Conservation (phyloP, 352 stramenopile genomes). For the Phytophthora hybrid region DNA sequence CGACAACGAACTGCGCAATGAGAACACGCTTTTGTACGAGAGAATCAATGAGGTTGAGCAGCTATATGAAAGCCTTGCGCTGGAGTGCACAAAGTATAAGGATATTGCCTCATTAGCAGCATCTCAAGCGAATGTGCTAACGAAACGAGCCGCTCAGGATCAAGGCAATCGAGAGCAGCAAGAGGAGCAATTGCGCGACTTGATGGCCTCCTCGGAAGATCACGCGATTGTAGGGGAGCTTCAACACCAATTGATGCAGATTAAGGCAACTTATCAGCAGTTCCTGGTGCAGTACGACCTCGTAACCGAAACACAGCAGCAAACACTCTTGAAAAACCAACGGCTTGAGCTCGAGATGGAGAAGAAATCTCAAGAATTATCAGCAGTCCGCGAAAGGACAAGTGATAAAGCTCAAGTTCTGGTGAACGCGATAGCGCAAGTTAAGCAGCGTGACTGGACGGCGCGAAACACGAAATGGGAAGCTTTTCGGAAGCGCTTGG, state of each 20-base stretch:
- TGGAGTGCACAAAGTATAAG: constrained; percentile 72
- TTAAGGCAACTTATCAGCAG: constrained; percentile 88
- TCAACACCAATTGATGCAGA: constrained; percentile 91
- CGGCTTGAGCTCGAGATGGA: constrained; percentile 71
- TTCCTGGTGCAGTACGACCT: constrained; percentile 78
- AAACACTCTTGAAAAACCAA: constrained; percentile 59
- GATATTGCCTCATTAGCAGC: constrained; percentile 70
- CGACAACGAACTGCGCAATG: constrained; percentile 50
- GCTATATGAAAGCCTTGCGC: constrained; percentile 70
- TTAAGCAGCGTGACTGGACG: constrained; percentile 68
- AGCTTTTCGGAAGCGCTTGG: constrained; percentile 74
- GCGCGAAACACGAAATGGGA: constrained; percentile 75
- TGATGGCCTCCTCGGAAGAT: constrained; percentile 88
- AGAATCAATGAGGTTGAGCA: constrained; percentile 81
- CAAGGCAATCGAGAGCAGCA: constrained; percentile 63
- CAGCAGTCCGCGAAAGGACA: constrained; percentile 45
- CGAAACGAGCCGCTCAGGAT: constrained; percentile 46
- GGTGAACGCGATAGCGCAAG: constrained; percentile 53
- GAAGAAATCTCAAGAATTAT: constrained; percentile 45
- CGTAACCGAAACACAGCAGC: constrained; percentile 59
- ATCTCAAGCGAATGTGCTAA: constrained; percentile 67
- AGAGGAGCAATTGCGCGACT: constrained; percentile 69
- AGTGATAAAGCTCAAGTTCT: constrained; percentile 50
- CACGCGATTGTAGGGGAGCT: constrained; percentile 91
- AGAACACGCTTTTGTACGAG: constrained; percentile 70